Base-by-base conservation (phyloP, 1,284 basidiomycete genomes). In the Apiotrichum brassicae region DNA sequence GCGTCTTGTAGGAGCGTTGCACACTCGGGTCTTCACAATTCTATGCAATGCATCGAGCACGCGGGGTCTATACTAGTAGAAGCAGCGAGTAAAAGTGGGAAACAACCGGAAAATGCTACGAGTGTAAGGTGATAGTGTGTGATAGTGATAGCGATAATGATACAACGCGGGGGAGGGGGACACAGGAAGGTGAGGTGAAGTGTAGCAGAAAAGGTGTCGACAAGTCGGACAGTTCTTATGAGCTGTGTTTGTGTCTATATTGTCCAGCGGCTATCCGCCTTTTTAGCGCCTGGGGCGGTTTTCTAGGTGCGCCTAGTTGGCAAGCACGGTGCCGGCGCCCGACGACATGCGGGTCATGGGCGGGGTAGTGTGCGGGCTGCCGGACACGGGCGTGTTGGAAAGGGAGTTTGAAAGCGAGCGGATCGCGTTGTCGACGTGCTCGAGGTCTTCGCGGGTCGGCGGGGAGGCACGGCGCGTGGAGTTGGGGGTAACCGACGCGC, bases 361-460 rank as follows among this genome's bases (percentile, higher is more conserved):
- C 4, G 50, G 45, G 14, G 30, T 41, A 18, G 46, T 18, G 40
- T 24, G 24, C 6, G 48, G 48, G 14, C 36, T 41, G 18, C 50
- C 42, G 26, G 53, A 49, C 14, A 49, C 35, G 9, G 57, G 54
- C 16, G 57, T 59, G 43, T 35, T 49, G 14, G 51, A 24, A 2
- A 57, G 48, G 11, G 55, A 53, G 30, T 35, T 45, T 6, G 44
- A 48, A 9, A 59, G 53, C 6, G 44, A 46, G 26, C 53, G 49
- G 24, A 59, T 54, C 3, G 58, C 55, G 14, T 47, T 48, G 48
- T 59, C 58, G 20, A 59, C 53, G 38, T 57, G 52, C 43, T 57
- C 58, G 38, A 59, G 48, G 40, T 59, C 58, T 46, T 49, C 51
- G 20, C 41, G 43, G 4, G 57, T 44, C 1, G 57, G 58, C 3